phyloP scores from a whole-genome alignment of 169 alveolate species.

The Amoebophrya sp. region DNA sequence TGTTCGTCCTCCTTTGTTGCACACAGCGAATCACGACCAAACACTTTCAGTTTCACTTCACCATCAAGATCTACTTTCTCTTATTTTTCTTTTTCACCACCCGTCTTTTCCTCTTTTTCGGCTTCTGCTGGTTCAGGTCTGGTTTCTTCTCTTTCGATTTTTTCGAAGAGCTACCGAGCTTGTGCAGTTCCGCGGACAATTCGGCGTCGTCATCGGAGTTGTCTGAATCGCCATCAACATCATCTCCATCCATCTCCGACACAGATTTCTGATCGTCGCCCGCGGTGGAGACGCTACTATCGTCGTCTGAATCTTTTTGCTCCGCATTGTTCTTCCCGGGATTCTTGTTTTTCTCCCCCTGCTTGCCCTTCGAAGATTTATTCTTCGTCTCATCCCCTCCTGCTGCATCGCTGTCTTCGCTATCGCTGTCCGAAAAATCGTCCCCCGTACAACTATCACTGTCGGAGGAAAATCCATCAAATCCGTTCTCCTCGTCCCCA shows the following conservation, averaged over 20 bases:
- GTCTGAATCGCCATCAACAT: not conserved
- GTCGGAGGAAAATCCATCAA: no score
- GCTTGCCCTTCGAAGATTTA: not conserved
- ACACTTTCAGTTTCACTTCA: no score
- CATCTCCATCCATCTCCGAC: not conserved
- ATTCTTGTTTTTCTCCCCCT: not conserved
- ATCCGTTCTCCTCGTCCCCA: not conserved
- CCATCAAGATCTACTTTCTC: no score
- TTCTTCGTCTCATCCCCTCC: not conserved
- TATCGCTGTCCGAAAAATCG: not conserved
- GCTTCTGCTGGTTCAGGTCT: no score
- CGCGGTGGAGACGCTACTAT: no score
- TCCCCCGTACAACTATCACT: not conserved
- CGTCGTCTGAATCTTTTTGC: not conserved
- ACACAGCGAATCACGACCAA: no score
- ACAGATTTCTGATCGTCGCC: not conserved
- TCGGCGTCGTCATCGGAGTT: not conserved
- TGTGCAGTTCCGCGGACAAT: not conserved
- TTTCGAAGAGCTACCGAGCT: not conserved
- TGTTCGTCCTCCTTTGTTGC: no score
- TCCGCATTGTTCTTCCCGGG: not conserved
- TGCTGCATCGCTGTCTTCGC: not conserved
- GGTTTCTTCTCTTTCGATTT: not conserved
- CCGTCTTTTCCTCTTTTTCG: not conserved
- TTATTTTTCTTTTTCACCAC: not conserved